A percentile compares a stretch with the other conserved stretches of the same genome.
Evolutionary conservation across 352 stramenopile genomes (phyloP).

Genomic region (Globisporangium parvum): DNA sequence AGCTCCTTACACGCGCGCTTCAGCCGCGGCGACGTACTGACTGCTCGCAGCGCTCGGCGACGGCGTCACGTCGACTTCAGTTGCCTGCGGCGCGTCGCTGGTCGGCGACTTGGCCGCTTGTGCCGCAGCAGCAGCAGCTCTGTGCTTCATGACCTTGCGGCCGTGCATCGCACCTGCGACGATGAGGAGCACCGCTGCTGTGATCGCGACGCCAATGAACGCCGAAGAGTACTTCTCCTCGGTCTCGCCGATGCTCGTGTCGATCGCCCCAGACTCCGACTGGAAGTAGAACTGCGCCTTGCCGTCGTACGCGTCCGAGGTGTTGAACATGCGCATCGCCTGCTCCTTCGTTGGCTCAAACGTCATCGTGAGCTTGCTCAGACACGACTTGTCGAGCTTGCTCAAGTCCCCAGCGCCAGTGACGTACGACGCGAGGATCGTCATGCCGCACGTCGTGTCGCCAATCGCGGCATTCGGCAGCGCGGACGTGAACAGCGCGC

Average conservation of each 20-base stretch:
- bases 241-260: neutral
- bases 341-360: slow-evolving; percentile 14
- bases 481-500: slow-evolving; percentile 25
- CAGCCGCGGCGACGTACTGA: no score
- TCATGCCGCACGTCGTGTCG: slow-evolving; percentile 35
- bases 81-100: no score
- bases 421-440: slow-evolving; percentile 40
- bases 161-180: no score
- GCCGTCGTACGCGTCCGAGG: neutral
- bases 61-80: no score
- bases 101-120: no score
- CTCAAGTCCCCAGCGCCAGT: slow-evolving; percentile 23
- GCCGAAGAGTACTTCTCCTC: neutral
- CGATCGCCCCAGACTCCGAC: no score
- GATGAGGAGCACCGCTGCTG: neutral
- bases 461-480: slow-evolving; percentile 13
- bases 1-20: no score
- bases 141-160: no score
- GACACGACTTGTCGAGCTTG: slow-evolving; percentile 38
- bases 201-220: neutral
- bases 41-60: no score
- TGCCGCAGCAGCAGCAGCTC: no score
- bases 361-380: slow-evolving; percentile 25
- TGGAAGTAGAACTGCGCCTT: neutral
- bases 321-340: neutral